Evolutionary conservation across 1,284 basidiomycete genomes (phyloP), one percentile per base, ranked within the genome.

Genomic region (Phaffia rhodozyma): DNA sequence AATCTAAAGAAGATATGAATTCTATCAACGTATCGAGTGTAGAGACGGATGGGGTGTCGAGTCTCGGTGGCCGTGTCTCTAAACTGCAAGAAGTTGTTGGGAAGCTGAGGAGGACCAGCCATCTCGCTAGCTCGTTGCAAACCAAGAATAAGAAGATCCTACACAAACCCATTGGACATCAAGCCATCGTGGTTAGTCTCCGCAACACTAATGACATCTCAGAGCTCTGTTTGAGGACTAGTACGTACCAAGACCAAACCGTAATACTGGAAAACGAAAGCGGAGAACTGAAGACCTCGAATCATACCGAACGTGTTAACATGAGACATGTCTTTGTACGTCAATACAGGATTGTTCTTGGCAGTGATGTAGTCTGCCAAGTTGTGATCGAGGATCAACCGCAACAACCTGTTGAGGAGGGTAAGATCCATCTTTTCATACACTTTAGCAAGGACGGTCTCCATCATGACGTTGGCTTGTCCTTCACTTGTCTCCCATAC

Each of bases 371-470:
- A 97, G 73, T 97, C 92, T 25, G 93, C 93, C 78, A 97, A 75
- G 75, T 97, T 97, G 79, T 97, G 93, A 72, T 97, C 92, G 69
- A 97, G 81, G 71, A 97, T 94, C 53, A 97, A 84, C 62, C 92
- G 88, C 49, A 97, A 80, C 3, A 97, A 82, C 71, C 91, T 87
- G 76, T 96, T 94, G 68, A 97, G 82, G 43, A 97, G 79, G 0
- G 93, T 97, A 69, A 97, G 75, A 75, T 97, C 93, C 69, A 97
- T 87, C 83, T 97, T 97, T 80, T 97, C 93, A 75, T 96, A 97
- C 29, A 94, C 91, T 76, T 94, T 90, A 34, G 89, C 91, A 32
- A 94, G 79, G 1, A 93, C 89, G 0, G 93, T 97, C 80, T 97
- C 91, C 89, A 97, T 94, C 79, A 97, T 82, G 49, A 97, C 93